Evolutionary conservation across 192 early-diverging fungal species (phyloP).

Genomic region (Cetraspora pellucida): DNA sequence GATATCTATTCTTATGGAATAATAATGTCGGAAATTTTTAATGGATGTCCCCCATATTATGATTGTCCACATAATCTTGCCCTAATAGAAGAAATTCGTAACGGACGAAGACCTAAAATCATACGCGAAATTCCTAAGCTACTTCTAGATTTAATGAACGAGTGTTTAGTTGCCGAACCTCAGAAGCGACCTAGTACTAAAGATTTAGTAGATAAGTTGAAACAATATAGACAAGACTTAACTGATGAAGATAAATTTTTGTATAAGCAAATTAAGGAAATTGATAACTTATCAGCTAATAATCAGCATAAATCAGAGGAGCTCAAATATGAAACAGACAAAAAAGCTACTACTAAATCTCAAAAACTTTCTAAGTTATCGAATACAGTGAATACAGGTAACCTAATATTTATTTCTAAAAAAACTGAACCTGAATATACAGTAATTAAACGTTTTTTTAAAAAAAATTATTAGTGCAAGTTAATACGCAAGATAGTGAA

Average conservation of each 20-base stretch:
- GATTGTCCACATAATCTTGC: slow-evolving; percentile 27
- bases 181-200: slow-evolving; percentile 10
- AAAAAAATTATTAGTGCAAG: too few relatives aligned
- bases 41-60: slow-evolving; percentile 39
- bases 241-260: too few relatives aligned
- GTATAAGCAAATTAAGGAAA: too few relatives aligned
- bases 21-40: slow-evolving; percentile 43
- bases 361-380: too few relatives aligned
- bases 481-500: too few relatives aligned
- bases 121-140: slow-evolving; percentile 36
- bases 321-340: too few relatives aligned
- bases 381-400: too few relatives aligned
- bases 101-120: slow-evolving; percentile 38
- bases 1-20: slow-evolving; percentile 50
- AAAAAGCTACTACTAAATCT: too few relatives aligned
- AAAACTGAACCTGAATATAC: too few relatives aligned
- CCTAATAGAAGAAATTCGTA: slow-evolving; percentile 34
- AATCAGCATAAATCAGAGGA: too few relatives aligned
- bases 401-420: too few relatives aligned
- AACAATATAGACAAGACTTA: background rate
- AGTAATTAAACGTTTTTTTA: background rate
- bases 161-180: slow-evolving; percentile 45
- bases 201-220: background rate
- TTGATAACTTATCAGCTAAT: too few relatives aligned
- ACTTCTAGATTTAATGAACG: slow-evolving; percentile 38